Percentiles rank a stretch among this genome's conserved stretches.
Evolutionary conservation across 257 asterid species (phyloP).

Genomic region (Scutellaria galericulata): DNA sequence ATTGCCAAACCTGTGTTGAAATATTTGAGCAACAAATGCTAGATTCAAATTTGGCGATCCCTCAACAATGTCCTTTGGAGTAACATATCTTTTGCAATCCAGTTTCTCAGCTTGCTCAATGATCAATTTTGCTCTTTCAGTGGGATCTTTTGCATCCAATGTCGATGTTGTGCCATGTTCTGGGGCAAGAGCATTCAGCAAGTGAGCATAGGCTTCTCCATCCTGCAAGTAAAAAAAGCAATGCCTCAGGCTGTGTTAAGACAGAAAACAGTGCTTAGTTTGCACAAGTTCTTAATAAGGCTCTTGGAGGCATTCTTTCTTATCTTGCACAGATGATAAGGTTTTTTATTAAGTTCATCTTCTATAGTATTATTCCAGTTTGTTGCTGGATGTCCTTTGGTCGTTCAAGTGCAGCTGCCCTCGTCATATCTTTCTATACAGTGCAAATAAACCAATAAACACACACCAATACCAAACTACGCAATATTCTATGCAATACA

Average conservation of each 20-base stretch:
- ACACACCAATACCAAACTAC: background rate
- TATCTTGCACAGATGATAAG: too few species aligned
- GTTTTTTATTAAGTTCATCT: background rate
- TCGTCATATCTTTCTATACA: background rate
- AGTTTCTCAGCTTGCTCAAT: conserved; percentile 91
- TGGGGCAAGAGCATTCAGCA: conserved; percentile 93
- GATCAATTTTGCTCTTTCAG: conserved; percentile 84
- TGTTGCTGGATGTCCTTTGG: conserved; percentile 8
- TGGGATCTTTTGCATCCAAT: conserved; percentile 73
- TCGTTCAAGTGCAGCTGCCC: background rate
- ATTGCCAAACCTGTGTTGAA: conserved; percentile 75
- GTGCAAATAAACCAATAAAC: background rate
- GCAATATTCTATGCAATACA: too few species aligned
- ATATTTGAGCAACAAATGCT: conserved; percentile 94
- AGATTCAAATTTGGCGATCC: conserved; percentile 89
- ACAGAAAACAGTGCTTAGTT: conserved; percentile 8
- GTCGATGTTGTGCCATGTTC: conserved; percentile 73
- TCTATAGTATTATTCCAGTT: background rate
- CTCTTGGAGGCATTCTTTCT: background rate
- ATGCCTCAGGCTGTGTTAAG: too few species aligned
- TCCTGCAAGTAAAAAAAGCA: conserved; percentile 54
- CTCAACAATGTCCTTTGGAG: conserved; percentile 87
- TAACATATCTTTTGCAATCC: conserved; percentile 82
- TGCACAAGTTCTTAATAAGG: background rate
- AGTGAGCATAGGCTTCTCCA: conserved; percentile 90